phyloP scores from a whole-genome alignment of 352 stramenopile genomes.

The Pythium rhizo-oryzae region DNA sequence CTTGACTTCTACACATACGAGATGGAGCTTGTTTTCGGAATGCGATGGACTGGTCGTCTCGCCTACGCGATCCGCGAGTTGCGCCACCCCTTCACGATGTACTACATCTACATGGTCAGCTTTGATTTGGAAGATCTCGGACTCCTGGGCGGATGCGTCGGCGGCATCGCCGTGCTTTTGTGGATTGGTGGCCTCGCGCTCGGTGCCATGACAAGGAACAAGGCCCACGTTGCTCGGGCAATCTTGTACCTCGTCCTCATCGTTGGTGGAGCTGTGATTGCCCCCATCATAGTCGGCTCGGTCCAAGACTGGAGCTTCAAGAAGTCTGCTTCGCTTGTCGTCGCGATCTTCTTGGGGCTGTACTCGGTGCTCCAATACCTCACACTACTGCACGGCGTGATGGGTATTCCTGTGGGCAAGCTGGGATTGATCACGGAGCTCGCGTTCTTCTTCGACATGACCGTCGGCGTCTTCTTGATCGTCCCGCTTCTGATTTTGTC shows the following conservation, averaged over 20 bases:
- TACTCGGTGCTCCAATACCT: conserved; percentile 80
- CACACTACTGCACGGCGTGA: conserved; percentile 69
- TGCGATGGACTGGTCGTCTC: conserved; percentile 66
- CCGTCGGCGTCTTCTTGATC: conserved; percentile 77
- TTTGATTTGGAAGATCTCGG: conserved; percentile 73
- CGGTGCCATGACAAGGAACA: conserved; percentile 61
- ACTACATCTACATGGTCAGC: conserved; percentile 78
- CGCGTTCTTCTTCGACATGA: conserved; percentile 87
- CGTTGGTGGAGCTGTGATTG: conserved; percentile 54
- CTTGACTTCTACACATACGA: conserved; percentile 83
- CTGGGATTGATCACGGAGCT: conserved; percentile 76
- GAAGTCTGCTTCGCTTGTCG: conserved; percentile 71
- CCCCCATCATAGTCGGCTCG: conserved; percentile 63
- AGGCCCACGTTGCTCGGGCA: conserved; percentile 50
- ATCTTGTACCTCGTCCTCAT: conserved; percentile 77
- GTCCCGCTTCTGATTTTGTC: conserved; percentile 76
- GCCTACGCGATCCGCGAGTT: conserved; percentile 77
- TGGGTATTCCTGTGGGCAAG: conserved; percentile 62
- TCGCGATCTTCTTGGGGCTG: conserved; percentile 75
- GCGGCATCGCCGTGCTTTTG: conserved; percentile 57
- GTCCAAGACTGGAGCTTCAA: conserved; percentile 61
- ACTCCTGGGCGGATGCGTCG: conserved; percentile 61
- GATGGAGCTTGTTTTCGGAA: conserved; percentile 57
- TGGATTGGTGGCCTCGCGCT: conserved; percentile 66
- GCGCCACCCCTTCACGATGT: conserved; percentile 81